Evolutionary conservation across 306 rosid genomes (phyloP).

Genomic region (Inga laurina): DNA sequence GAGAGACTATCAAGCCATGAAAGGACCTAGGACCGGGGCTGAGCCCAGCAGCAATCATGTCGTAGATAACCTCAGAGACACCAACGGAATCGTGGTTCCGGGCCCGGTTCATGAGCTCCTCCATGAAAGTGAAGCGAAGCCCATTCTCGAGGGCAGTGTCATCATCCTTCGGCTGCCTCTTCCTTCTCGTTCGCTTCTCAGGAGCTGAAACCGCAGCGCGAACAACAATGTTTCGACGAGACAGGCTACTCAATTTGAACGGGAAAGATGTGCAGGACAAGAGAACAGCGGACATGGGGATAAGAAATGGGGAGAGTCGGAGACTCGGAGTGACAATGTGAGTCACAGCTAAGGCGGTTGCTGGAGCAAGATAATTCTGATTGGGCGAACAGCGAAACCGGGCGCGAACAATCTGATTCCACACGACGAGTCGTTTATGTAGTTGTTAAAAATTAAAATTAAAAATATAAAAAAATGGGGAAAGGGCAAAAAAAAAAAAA

Average conservation of each 20-base stretch:
- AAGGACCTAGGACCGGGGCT: slow-evolving; percentile 92
- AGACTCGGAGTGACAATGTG: not conserved
- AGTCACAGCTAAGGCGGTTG: not conserved
- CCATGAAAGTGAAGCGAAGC: slow-evolving; percentile 93
- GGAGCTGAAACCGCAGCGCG: slow-evolving; percentile 61
- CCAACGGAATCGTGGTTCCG: slow-evolving; percentile 66
- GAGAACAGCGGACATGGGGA: slow-evolving; percentile 38
- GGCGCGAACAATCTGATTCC: not conserved
- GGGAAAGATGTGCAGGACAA: slow-evolving; percentile 27
- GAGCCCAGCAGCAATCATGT: slow-evolving; percentile 94
- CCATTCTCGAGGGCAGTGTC: slow-evolving; percentile 60
- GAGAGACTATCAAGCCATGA: slow-evolving; percentile 81
- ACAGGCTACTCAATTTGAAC: slow-evolving; percentile 37
- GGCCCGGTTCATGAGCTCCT: slow-evolving; percentile 90
- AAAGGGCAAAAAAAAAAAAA: no score
- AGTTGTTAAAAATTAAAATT: not conserved
- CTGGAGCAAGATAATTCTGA: not conserved
- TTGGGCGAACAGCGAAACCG: not conserved
- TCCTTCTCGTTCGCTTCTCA: slow-evolving; percentile 64
- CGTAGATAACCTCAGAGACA: slow-evolving; percentile 77
- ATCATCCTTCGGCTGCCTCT: slow-evolving; percentile 57
- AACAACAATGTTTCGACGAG: slow-evolving; percentile 38
- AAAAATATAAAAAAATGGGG: no score
- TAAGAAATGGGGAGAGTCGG: not conserved
- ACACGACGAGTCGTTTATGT: not conserved